Evolutionary conservation across 2,329 filamentous ascomycete genomes (phyloP), one percentile per base, ranked within the genome.

Genomic region (Trichothecium roseum): DNA sequence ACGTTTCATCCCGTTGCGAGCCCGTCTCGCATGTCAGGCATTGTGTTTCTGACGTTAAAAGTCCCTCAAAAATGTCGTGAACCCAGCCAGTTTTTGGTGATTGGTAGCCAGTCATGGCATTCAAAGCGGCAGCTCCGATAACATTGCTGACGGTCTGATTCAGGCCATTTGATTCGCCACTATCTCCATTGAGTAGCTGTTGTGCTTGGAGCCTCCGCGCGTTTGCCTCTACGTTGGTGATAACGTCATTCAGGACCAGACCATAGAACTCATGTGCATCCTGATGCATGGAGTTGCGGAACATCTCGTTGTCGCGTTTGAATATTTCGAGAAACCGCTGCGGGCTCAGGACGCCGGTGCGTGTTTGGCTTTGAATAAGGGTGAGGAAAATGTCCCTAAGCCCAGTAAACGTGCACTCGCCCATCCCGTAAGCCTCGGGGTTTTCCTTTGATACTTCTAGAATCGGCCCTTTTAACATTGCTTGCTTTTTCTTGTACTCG

Each of bases 191-290:
- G 36, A 68, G 64, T 18, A 74, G 67, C 40, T 64, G 62, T 14
- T 69, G 61, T 32, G 70, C 66, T 33, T 69, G 68, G 34, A 79
- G 62, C 38, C 76, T 71, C 49, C 75, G 80, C 18, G 87, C 82
- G 48, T 88, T 85, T n/a, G 78, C 72, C 60, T 98, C 91, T 18
- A 98, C 87, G 50, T 89, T 94, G 32, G 87, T 76, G 35, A 98
- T 89, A 24, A 98, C 84, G 53, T 94, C 84, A 56, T 98, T 98
- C n/a, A 98, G 68, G 3, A 98, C 71, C 22, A 96, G 66, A 40
- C 94, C 94, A 48, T 96, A 76, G 47, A 98, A 98, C 54, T 98
- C 91, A 57, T 98, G 91, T 2, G 91, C 91, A 55, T 98, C 91
- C 55, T 98, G 91, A 57, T 98, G 91, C 84, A 95, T 94, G 4